Evolutionary conservation across 2,329 filamentous ascomycete genomes (phyloP).

Genomic region (Neonectria coccinea): DNA sequence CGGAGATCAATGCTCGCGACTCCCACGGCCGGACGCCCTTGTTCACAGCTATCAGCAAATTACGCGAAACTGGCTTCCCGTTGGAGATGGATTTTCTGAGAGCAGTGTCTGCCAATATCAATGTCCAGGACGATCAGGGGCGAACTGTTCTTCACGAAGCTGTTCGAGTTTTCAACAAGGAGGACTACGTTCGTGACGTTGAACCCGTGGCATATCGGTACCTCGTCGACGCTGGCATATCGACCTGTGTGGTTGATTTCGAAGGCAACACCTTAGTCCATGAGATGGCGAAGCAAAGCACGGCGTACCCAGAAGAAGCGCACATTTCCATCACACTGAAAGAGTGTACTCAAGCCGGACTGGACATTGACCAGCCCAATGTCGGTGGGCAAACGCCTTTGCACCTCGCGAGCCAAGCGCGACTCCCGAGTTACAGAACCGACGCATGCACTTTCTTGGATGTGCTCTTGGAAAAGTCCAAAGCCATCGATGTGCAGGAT

Average conservation of each 20-base stretch:
- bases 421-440: not conserved
- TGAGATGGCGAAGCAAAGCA: slow-evolving; percentile 20
- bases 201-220: slow-evolving; percentile 10
- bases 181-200: not conserved
- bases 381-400: slow-evolving; percentile 31
- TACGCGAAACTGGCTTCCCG: not conserved
- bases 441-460: not conserved
- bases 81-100: slow-evolving; percentile 6
- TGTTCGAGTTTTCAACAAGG: not conserved
- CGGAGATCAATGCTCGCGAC: slow-evolving; percentile 23
- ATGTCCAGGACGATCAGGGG: slow-evolving; percentile 20
- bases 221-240: slow-evolving; percentile 25
- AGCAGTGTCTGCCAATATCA: slow-evolving; percentile 16
- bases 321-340: slow-evolving; percentile 1
- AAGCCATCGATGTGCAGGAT: slow-evolving; percentile 19
- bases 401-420: slow-evolving; percentile 28
- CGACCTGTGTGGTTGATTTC: slow-evolving; percentile 27
- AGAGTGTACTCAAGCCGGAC: slow-evolving; percentile 15
- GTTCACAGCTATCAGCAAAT: slow-evolving; percentile 10
- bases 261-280: slow-evolving; percentile 35
- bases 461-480: slow-evolving; percentile 19
- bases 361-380: slow-evolving; percentile 26
- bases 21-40: slow-evolving; percentile 26
- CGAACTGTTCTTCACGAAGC: slow-evolving; percentile 30
- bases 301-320: too few species aligned